Percentiles rank a stretch among this genome's conserved stretches.
These are phyloP conservation scores for Orychophragmus violaceus DNA, from an alignment of 345 rosid genomes.

Conservation along the genomic window DNA sequence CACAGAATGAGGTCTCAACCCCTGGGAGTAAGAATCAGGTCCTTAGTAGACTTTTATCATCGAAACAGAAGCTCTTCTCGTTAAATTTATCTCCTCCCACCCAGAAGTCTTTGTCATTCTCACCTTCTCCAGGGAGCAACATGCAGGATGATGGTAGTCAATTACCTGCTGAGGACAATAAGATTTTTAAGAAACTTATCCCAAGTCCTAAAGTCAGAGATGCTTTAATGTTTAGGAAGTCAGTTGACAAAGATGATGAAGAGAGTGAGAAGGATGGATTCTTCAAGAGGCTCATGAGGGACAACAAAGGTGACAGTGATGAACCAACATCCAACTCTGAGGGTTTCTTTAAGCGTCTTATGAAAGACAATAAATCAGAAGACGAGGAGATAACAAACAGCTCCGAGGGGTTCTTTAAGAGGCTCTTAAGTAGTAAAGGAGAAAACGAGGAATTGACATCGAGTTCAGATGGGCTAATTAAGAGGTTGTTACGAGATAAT, in stretches of 20 bases:
- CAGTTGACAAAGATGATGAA: slow-evolving; percentile 83
- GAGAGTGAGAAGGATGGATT: slow-evolving; percentile 91
- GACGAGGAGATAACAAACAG: slow-evolving; percentile 58
- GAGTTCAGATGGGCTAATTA: slow-evolving; percentile 67
- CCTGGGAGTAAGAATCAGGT: slow-evolving; percentile 94
- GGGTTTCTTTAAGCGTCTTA: slow-evolving; percentile 69
- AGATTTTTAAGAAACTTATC: slow-evolving; percentile 83
- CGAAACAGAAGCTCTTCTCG: slow-evolving; percentile 85
- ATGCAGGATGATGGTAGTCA: slow-evolving; percentile 62
- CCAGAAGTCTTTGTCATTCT: slow-evolving; percentile 62
- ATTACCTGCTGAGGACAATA: slow-evolving; percentile 67
- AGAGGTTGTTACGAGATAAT: slow-evolving; percentile 60
- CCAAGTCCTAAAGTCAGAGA: slow-evolving; percentile 93
- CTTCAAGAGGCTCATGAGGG: slow-evolving; percentile 88
- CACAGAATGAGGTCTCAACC: slow-evolving; percentile 45
- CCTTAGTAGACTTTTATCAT: slow-evolving; percentile 68
- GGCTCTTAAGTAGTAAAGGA: slow-evolving; percentile 56
- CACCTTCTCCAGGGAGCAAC: slow-evolving; percentile 53
- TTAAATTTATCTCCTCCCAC: slow-evolving; percentile 72
- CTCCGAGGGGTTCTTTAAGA: slow-evolving; percentile 75
- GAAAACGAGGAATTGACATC: slow-evolving; percentile 58
- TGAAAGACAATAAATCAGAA: slow-evolving; percentile 63
- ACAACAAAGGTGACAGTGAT: slow-evolving; percentile 70
- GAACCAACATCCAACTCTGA: slow-evolving; percentile 65
- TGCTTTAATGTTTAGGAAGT: slow-evolving; percentile 91